Conservation (phyloP, 352 stramenopile species). For the Pythium brassicae region DNA sequence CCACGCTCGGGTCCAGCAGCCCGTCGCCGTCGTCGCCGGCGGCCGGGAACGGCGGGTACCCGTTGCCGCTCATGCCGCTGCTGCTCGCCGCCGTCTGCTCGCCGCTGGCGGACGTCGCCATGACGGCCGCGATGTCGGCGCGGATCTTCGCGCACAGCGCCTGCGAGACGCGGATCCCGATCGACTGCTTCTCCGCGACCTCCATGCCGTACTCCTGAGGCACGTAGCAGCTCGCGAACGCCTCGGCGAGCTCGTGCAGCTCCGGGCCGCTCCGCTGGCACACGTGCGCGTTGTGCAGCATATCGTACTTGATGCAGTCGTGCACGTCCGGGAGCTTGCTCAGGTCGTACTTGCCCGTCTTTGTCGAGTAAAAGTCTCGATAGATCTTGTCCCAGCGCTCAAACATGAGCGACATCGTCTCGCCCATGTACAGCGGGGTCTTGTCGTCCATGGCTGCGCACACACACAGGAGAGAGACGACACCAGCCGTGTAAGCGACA, state of each 20-base stretch:
- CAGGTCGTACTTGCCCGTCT: conserved; percentile 90
- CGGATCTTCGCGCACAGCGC: conserved; percentile 98
- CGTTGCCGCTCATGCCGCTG: conserved; percentile 28
- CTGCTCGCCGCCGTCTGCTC: conserved; percentile 20
- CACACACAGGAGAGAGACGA: conserved; percentile 8
- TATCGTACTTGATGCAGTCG: conserved; percentile 98
- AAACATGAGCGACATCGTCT: conserved; percentile 93
- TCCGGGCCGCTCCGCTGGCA: conserved; percentile 85
- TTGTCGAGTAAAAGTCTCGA: conserved; percentile 93
- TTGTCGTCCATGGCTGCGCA: conserved; percentile 80
- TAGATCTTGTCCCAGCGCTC: conserved; percentile 94
- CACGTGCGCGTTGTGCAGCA: conserved; percentile 96
- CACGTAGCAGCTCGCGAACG: conserved; percentile 96
- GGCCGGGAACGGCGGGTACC: conserved; percentile 18
- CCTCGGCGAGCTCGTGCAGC: conserved; percentile 93
- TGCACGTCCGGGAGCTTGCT: conserved; percentile 97
- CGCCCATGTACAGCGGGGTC: conserved; percentile 91
- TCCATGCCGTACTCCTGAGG: conserved; percentile 96
- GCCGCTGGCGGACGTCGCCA: conserved; percentile 46
- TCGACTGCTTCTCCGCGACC: conserved; percentile 91
- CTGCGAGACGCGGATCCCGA: conserved; percentile 95
- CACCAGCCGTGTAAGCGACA: background rate
- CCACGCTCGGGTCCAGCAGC: conserved; percentile 49
- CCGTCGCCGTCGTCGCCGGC: conserved; percentile 26
- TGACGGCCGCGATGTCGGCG: conserved; percentile 82